Evolutionary conservation across 192 early-diverging fungal genomes (phyloP).

Genomic region (Mortierella alpina): DNA sequence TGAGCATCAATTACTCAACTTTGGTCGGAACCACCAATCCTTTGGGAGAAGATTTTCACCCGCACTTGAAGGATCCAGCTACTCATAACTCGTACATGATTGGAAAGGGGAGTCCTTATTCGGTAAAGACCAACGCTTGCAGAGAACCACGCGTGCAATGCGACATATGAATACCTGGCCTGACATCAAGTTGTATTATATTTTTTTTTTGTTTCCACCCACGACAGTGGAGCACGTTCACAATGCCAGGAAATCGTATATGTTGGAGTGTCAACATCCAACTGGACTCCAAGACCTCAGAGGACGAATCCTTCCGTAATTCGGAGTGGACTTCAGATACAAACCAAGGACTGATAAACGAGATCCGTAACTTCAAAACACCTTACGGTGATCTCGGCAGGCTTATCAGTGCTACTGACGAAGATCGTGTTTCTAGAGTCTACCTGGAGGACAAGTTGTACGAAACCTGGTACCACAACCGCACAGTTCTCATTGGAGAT

Average conservation of each 20-base stretch:
- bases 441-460: conserved; percentile 16
- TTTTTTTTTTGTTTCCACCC: not conserved
- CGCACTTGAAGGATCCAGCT: not conserved
- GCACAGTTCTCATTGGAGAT: conserved; percentile 19
- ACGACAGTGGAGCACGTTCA: conserved; percentile 7
- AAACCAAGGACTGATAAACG: conserved; percentile 6
- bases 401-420: not conserved
- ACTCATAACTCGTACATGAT: not conserved
- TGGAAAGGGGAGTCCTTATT: not conserved
- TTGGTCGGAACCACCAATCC: not conserved
- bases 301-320: not conserved
- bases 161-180: no score
- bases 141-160: no score
- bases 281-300: not conserved
- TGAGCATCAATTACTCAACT: not conserved
- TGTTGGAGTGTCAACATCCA: conserved; percentile 13
- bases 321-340: conserved; percentile 4
- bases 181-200: no score
- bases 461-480: conserved; percentile 16
- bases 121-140: no score
- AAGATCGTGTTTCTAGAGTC: conserved; percentile 6
- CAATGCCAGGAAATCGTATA: conserved; percentile 1
- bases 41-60: not conserved
- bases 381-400: conserved; percentile 2
- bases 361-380: conserved; percentile 10